phyloP scores from a whole-genome alignment of 2,329 filamentous ascomycete species.

The Colletotrichum gigasporum region DNA sequence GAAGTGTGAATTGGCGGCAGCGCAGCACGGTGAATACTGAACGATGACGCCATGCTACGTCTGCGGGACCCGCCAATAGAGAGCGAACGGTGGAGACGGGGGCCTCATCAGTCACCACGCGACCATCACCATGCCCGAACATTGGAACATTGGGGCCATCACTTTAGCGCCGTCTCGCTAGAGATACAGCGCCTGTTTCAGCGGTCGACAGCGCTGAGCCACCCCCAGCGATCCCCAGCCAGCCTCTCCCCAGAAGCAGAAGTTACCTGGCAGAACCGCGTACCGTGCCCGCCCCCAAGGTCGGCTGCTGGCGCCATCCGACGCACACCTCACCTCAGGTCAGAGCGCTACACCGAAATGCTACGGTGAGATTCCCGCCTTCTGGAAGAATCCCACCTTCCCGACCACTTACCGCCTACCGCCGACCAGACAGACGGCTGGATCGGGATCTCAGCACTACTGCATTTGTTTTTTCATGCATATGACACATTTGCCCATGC shows the following conservation, averaged over 20 bases:
- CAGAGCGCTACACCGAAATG: neutral
- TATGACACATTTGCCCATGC: neutral
- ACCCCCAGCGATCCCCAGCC: neutral
- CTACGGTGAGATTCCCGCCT: too few relatives aligned
- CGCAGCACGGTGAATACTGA: neutral
- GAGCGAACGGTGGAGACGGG: neutral
- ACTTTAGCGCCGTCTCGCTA: neutral
- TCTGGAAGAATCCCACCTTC: neutral
- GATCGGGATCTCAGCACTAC: neutral
- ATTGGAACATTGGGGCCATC: neutral
- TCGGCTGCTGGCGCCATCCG: too few relatives aligned
- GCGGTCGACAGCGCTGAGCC: conserved; percentile 6
- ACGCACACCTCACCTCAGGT: too few relatives aligned
- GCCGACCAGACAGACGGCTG: too few relatives aligned
- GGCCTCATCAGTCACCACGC: conserved; percentile 17
- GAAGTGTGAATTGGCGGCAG: neutral
- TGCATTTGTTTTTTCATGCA: neutral
- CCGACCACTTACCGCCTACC: too few relatives aligned
- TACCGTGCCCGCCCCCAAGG: too few relatives aligned
- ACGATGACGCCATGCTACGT: conserved; percentile 29
- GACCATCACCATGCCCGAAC: conserved; percentile 1
- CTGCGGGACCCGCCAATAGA: neutral
- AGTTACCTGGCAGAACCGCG: too few relatives aligned
- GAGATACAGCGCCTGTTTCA: conserved; percentile 23
- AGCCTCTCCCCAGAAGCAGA: too few relatives aligned